Conservation (phyloP, 2,329 filamentous ascomycete species). For the Dactylellina haptotyla region DNA sequence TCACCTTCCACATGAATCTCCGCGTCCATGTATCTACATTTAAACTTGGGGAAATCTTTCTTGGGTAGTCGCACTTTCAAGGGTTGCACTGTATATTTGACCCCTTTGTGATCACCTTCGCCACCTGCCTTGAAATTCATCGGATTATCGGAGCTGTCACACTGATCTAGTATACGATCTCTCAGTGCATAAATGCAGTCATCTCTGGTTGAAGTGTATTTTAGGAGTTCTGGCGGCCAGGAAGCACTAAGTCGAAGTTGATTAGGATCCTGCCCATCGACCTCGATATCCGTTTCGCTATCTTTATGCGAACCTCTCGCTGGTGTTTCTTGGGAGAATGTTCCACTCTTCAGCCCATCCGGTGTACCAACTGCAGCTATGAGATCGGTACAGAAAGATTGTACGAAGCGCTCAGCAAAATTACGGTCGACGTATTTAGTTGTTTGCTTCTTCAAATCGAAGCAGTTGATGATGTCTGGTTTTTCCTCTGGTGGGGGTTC, state of each 20-base stretch:
- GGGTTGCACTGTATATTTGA: neutral
- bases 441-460: neutral
- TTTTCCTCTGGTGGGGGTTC: too few species aligned
- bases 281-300: too few species aligned
- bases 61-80: neutral
- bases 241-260: neutral
- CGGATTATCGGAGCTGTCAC: constrained; percentile 7
- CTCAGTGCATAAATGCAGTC: neutral
- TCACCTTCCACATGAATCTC: neutral
- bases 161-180: neutral
- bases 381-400: neutral
- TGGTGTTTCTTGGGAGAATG: too few species aligned
- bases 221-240: neutral
- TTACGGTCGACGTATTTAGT: constrained; percentile 1
- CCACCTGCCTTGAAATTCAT: constrained; percentile 17
- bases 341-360: too few species aligned
- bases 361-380: too few species aligned
- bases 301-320: too few species aligned
- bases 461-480: too few species aligned
- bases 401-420: neutral
- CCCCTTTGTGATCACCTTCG: neutral
- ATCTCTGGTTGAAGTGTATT: neutral
- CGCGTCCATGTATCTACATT: neutral
- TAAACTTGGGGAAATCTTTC: neutral
- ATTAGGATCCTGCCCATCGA: neutral